Evolutionary conservation across 2,329 filamentous ascomycete species (phyloP), one percentile per base, ranked within the genome.

Genomic region (Aulographum hederae): DNA sequence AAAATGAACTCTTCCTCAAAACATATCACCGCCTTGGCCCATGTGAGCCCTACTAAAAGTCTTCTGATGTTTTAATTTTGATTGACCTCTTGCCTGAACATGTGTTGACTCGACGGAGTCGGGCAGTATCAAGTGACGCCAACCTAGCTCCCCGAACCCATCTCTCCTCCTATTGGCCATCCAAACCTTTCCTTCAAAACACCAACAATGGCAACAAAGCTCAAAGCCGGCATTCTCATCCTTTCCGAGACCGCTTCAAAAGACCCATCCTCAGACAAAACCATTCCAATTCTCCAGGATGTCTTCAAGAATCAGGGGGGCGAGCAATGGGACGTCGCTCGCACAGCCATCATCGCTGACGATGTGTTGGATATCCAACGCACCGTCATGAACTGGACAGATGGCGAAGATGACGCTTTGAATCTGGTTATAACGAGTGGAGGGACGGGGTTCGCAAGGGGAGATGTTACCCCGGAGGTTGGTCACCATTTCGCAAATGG

Each of bases 381-480:
- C 12, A 65, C 72, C 31, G 66, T 98, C 31, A 69, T 61, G 37
- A 47, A 59, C 8, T 94, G 81, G 80, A 63, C 78, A 0, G 55
- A 63, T 8, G 52, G 65, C 4, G 63, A 64, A 30, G 52, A 48
- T 3, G 29, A 44, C 6, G 40, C 61, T 3, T 51, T 75, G 31
- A 86, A 93, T 52, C 56, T 95, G 35, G 69, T 98, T 37, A 53
- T 94, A 29, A 86, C 84, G 0, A 93, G 82, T 5, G 89, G 89
- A 15, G 89, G 89, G 2, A 98, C 89, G 2, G 89, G 89, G 0
- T 98, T 98, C 53, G 78, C 89, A 5, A 62, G 73, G 8, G 69
- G 76, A 34, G 89, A 98, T 57, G 63, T 68, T 26, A 98, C 89
- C 1, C 89, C 89, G 2, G 89, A 95, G 66, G 81, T 85, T 51